A percentile compares a stretch with the other conserved stretches of the same genome.
Evolutionary conservation across 768 basidiomycete species (phyloP).

Genomic region (Psilocybe tampanensis): DNA sequence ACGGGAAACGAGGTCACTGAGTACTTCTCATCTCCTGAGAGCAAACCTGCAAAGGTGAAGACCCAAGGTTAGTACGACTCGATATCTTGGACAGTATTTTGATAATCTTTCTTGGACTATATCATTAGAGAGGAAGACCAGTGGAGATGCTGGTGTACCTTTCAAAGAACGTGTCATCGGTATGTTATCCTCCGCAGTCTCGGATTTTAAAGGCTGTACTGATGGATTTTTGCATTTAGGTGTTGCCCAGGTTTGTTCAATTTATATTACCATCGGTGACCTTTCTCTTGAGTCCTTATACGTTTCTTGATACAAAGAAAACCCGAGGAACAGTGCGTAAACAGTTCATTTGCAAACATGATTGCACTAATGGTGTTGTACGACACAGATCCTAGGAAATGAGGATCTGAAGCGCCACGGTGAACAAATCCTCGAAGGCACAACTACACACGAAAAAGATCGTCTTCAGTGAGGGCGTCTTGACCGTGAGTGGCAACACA

Average conservation of each 20-base stretch:
- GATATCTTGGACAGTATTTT: no score
- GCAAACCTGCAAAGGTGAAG: no score
- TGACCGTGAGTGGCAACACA: neutral
- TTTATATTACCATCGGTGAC: no score
- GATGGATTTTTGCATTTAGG: slow-evolving; percentile 18
- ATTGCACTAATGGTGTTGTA: neutral
- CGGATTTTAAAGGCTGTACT: neutral
- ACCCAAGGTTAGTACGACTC: no score
- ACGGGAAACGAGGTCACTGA: neutral
- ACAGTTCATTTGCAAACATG: neutral
- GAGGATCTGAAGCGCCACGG: slow-evolving; percentile 54
- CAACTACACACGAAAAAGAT: slow-evolving; percentile 38
- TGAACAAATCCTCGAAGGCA: slow-evolving; percentile 53
- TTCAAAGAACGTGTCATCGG: slow-evolving; percentile 66
- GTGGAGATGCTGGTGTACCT: slow-evolving; percentile 34
- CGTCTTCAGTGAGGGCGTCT: neutral
- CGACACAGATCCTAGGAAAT: slow-evolving; percentile 36
- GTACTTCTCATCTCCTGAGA: neutral
- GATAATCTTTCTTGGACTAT: no score
- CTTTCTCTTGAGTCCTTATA: neutral
- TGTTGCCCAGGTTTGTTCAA: slow-evolving; percentile 33
- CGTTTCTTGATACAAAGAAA: slow-evolving; percentile 28
- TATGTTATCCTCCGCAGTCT: slow-evolving; percentile 21
- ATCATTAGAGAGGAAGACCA: slow-evolving; percentile 24
- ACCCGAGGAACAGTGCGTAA: slow-evolving; percentile 43